Conservation (phyloP, 2,329 filamentous ascomycete species). For the Alternaria longipes region DNA sequence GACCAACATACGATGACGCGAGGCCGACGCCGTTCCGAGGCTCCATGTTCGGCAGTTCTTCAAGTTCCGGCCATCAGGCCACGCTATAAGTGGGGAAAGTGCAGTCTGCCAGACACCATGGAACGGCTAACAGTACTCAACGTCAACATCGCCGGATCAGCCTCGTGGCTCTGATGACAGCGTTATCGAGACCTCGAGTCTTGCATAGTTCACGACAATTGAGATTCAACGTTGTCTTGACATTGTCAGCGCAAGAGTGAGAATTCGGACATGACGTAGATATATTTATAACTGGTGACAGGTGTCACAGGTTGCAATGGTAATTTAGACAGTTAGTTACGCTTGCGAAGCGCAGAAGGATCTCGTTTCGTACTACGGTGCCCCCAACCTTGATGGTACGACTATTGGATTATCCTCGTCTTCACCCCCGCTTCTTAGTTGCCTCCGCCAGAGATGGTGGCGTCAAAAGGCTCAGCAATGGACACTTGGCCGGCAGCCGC, state of each 20-base stretch:
- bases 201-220: neutral
- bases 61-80: constrained; percentile 8
- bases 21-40: constrained; percentile 18
- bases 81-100: neutral
- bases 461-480: constrained; percentile 41
- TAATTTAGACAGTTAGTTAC: neutral
- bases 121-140: too few species aligned
- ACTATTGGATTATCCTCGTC: neutral
- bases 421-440: neutral
- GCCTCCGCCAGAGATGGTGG: constrained; percentile 35
- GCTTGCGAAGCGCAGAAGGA: neutral
- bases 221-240: neutral
- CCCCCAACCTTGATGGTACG: too few species aligned
- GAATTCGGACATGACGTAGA: neutral
- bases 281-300: neutral
- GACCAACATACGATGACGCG: constrained; percentile 7
- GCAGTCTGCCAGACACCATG: too few species aligned
- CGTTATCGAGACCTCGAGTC: neutral
- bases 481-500: constrained; percentile 59
- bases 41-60: constrained; percentile 13
- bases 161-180: neutral
- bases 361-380: neutral
- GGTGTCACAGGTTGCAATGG: neutral
- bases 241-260: neutral
- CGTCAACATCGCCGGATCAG: too few species aligned